Conservation (phyloP, 2,329 filamentous ascomycete species). For the Ploettnerulaceae sp. region DNA sequence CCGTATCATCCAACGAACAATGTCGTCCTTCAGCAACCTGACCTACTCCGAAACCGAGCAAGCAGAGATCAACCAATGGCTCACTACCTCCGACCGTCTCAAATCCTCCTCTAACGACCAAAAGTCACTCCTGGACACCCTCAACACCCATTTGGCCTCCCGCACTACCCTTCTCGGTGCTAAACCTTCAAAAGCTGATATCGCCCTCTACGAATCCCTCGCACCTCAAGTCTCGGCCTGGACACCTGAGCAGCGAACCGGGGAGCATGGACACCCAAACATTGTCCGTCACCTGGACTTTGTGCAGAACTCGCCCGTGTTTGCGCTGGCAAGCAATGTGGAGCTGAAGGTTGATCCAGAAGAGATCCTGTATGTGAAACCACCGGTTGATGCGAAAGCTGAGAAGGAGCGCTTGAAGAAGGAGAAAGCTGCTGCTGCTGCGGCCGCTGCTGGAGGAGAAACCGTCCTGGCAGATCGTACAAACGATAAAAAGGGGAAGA, state of each 20-base stretch:
- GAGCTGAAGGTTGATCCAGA: constrained; percentile 60
- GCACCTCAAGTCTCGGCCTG: constrained; percentile 73
- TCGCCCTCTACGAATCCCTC: constrained; percentile 75
- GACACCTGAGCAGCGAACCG: constrained; percentile 81
- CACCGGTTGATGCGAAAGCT: constrained; percentile 83
- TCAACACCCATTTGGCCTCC: constrained; percentile 83
- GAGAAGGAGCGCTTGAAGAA: constrained; percentile 97
- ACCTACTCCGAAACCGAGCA: constrained; percentile 76
- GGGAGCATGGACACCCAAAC: constrained; percentile 82
- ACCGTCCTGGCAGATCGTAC: constrained; percentile 54
- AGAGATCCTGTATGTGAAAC: constrained; percentile 81
- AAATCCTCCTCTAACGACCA: constrained; percentile 49
- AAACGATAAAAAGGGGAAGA: constrained; percentile 48
- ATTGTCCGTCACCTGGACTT: constrained; percentile 91
- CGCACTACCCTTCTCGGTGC: constrained; percentile 84
- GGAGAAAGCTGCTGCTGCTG: constrained; percentile 73
- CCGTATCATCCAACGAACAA: constrained; percentile 47
- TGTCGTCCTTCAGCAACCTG: constrained; percentile 61
- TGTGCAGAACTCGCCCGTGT: constrained; percentile 81
- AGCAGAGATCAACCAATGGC: constrained; percentile 85
- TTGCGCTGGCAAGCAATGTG: constrained; percentile 72
- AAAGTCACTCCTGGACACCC: constrained; percentile 64
- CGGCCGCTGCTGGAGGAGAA: constrained; percentile 46
- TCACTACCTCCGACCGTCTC: constrained; percentile 70
- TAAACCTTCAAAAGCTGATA: constrained; percentile 84